Base-by-base conservation (phyloP, 495 filamentous ascomycete species). In the Penicillium cosmopolitanum region DNA sequence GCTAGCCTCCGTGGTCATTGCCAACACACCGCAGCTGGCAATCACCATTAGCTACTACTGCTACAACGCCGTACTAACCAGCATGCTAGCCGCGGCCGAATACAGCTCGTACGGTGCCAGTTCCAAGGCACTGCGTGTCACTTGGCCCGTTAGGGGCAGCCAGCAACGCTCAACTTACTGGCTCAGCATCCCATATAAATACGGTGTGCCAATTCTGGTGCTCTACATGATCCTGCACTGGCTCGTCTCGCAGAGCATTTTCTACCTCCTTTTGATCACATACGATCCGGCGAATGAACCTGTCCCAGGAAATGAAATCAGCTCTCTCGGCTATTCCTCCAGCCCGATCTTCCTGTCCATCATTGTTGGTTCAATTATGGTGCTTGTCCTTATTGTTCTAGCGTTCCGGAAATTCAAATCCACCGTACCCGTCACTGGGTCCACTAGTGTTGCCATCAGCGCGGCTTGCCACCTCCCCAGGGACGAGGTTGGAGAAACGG, bases 371-470 rank as follows among this genome's bases (percentile, higher is more conserved):
- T 36, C 57, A 0, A 38, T 64, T 12, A 51, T 76, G 40, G 15
- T 65, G 0, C 28, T 55, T 10, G 16, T 57, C 0, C 28, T 55
- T 5, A 36, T 57, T 1, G 19, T 65, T 19, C 10, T 71, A 15
- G 58, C 63, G 0, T 66, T 68, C 18, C 50, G 71, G 12, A 55
- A 58, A n/a, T 73, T 75, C 57, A 52, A 52, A 12, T 64, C 61
- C 4, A 61, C 60, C 1, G 77, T 83, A 56, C 77, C 80, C 1
- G 50, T 82, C 1, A 76, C 73, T 0, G 73, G 68, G 4, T 71
- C 66, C 47, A 80, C 72, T 53, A 80, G 76, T 53, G 66, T 72
- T 9, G 80, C 73, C 2, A 78, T 85, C 31, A 79, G 77, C 55
- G 81, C 81, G 6, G 62, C 62, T 5, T 65, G 62, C 13, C 57